These are phyloP conservation scores for Fusarium cyanostomum DNA, from an alignment of 2,329 filamentous ascomycete genomes.

Conservation along the genomic window DNA sequence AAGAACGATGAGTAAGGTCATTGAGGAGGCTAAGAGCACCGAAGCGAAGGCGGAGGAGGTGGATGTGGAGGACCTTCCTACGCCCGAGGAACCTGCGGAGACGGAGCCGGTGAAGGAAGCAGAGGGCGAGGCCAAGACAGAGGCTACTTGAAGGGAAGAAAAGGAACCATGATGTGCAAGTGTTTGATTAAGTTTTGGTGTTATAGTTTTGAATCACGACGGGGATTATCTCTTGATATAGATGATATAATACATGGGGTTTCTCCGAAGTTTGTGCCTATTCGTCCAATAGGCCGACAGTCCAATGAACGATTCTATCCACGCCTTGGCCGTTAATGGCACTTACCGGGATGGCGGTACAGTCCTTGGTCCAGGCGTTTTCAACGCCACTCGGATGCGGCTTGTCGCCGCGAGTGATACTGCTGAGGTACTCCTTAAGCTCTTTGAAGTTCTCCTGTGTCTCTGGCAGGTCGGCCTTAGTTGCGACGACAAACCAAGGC, in stretches of 20 bases:
- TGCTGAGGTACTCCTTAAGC: slow-evolving; percentile 75
- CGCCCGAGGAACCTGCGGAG: slow-evolving; percentile 44
- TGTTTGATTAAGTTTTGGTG: slow-evolving; percentile 34
- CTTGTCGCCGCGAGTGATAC: slow-evolving; percentile 68
- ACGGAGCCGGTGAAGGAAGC: slow-evolving; percentile 11
- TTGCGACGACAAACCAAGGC: slow-evolving; percentile 96
- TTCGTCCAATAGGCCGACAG: slow-evolving; percentile 72
- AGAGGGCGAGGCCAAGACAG: slow-evolving; percentile 18
- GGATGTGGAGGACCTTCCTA: slow-evolving; percentile 51
- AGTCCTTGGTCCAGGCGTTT: slow-evolving; percentile 66
- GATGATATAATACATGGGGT: slow-evolving; percentile 36
- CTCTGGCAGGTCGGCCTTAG: slow-evolving; percentile 84
- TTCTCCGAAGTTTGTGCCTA: slow-evolving; percentile 26
- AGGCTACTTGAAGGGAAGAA: slow-evolving; percentile 28
- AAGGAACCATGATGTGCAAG: slow-evolving; percentile 25
- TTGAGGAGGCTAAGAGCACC: slow-evolving; percentile 47
- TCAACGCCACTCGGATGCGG: slow-evolving; percentile 77
- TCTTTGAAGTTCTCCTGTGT: slow-evolving; percentile 80
- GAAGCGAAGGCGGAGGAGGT: slow-evolving; percentile 39
- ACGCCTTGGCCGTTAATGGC: slow-evolving; percentile 89
- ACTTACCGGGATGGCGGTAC: slow-evolving; percentile 83
- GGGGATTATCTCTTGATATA: slow-evolving; percentile 30
- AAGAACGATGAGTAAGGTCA: slow-evolving; percentile 53
- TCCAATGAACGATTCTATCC: slow-evolving; percentile 76
- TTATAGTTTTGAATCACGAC: slow-evolving; percentile 34